Evolutionary conservation across 2,329 filamentous ascomycete species (phyloP), one percentile per base, ranked within the genome.

Genomic region (Geoglossum cookeanum): DNA sequence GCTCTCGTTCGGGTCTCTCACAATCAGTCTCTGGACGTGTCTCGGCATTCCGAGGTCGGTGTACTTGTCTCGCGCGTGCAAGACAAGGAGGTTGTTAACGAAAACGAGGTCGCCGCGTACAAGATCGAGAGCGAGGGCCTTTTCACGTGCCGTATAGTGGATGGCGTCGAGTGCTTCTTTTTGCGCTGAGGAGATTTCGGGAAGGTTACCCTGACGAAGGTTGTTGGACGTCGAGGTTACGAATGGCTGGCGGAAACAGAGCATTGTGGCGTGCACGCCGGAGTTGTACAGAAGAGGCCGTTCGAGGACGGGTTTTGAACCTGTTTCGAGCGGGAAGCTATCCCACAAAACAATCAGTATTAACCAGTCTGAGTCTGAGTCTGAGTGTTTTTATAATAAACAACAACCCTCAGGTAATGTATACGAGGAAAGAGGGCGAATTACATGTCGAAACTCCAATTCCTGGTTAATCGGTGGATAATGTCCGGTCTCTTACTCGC

Each of bases 181-280:
- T 63, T 75, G 71, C 2, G 68, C 69, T 63, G 72, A 69, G 5
- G 68, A 70, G 29, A 74, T 70, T 3, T 79, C 73, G 11, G 81
- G 80, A 55, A 84, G 78, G 22, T 73, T 64, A 58, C 6, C 71
- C 75, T 52, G 80, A 71, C 2, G 78, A 8, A 5, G n/a, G 15
- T 11, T 32, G 17, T 49, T 6, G 3, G 7, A 78, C 1, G 79
- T 68, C 0, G 72, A 72, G 60, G 74, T 72, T 62, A 77, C 79
- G 61, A 83, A 82, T 30, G 68, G 70, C 1, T 80, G 73, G 2
- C 80, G 74, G 0, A 76, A 77, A 60, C 83, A 84, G 60, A 83
- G 79, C 33, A 84, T 73, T 5, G 79, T 67, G 1, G 83, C 65
- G 0, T 78, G 72, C 62, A 83, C 75, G 0, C 78, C 76, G 0